phyloP scores from a whole-genome alignment of 2,329 filamentous ascomycete species.

The Ceratocystis cubensis region DNA sequence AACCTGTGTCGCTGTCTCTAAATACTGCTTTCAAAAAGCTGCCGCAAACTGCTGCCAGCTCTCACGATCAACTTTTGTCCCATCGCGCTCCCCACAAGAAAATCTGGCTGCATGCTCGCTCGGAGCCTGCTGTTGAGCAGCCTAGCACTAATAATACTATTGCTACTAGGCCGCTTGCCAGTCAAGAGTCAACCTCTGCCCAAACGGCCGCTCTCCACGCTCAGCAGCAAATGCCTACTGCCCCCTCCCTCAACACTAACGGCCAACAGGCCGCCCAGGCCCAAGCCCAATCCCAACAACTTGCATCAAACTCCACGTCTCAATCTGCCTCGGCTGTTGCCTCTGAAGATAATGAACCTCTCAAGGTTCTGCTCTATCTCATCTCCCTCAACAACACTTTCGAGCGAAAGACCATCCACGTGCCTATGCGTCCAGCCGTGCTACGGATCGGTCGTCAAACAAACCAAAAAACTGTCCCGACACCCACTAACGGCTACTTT shows the following conservation, averaged over 20 bases:
- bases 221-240: slow-evolving; percentile 11
- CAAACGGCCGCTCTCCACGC: background rate
- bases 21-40: slow-evolving; percentile 17
- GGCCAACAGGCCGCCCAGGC: slow-evolving; percentile 26
- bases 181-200: background rate
- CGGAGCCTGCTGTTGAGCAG: slow-evolving; percentile 7
- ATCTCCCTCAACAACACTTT: slow-evolving; percentile 91
- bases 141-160: background rate
- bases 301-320: slow-evolving; percentile 29
- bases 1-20: slow-evolving; percentile 17
- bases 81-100: slow-evolving; percentile 13
- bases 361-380: slow-evolving; percentile 69
- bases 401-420: slow-evolving; percentile 88
- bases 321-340: slow-evolving; percentile 39
- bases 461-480: slow-evolving; percentile 90
- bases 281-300: slow-evolving; percentile 25
- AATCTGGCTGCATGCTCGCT: slow-evolving; percentile 11
- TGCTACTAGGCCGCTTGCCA: background rate
- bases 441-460: slow-evolving; percentile 91
- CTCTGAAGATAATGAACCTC: slow-evolving; percentile 47
- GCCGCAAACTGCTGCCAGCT: background rate
- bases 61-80: background rate
- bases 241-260: slow-evolving; percentile 5
- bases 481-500: slow-evolving; percentile 84
- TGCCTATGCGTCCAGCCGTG: slow-evolving; percentile 88